Conservation (phyloP, 345 rosid genomes). For the Linum trigynum region DNA sequence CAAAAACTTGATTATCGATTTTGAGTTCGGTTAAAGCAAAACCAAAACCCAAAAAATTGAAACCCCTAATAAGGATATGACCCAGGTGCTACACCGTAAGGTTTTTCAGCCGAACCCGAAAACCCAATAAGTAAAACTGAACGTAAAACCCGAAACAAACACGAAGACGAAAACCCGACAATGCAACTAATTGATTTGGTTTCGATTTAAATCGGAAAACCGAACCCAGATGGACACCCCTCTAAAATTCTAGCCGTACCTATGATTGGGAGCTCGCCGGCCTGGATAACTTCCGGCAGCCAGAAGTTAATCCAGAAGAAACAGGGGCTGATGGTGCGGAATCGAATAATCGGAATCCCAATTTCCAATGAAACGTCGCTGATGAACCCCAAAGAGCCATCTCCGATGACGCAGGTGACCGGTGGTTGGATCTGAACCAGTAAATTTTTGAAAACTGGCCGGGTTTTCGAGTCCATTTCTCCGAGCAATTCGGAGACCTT, state of each 20-base stretch:
- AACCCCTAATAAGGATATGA: no score
- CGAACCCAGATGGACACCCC: no score
- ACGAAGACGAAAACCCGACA: no score
- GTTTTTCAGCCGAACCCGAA: no score
- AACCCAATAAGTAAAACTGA: no score
- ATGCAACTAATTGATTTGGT: no score
- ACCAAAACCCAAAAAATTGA: no score
- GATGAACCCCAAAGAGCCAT: constrained; percentile 26
- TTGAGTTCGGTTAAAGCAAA: no score
- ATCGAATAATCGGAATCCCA: constrained; percentile 20
- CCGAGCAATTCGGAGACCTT: constrained; percentile 14
- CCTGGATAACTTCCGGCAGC: constrained; percentile 27
- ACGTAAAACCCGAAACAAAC: no score
- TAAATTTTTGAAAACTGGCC: constrained; percentile 16
- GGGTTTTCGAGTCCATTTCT: constrained; percentile 7
- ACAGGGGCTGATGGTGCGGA: constrained; percentile 29
- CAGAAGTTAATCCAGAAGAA: constrained; percentile 23
- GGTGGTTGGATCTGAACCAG: constrained; percentile 7
- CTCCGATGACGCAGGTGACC: constrained; percentile 30
- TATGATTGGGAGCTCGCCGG: constrained; percentile 35
- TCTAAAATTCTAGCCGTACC: constrained; percentile 12
- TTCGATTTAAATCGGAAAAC: no score
- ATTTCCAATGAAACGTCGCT: constrained; percentile 28
- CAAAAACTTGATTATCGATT: no score
- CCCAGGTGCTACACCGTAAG: no score